A percentile compares a stretch with the other conserved stretches of the same genome.
phyloP scores from a whole-genome alignment of 441 rosid species.

The Jatropha multifida region DNA sequence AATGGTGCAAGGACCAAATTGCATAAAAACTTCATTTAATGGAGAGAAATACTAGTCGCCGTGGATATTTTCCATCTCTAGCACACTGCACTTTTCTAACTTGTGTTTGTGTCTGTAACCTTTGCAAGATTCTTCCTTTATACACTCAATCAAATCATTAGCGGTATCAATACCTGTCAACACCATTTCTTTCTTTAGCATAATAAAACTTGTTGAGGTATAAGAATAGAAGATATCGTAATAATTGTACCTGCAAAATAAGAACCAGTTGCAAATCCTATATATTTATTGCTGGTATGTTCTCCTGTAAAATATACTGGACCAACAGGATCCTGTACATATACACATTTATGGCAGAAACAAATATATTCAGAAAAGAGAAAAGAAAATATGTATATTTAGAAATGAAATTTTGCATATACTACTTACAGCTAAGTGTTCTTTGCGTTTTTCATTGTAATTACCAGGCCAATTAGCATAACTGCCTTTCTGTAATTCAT shows the following conservation, averaged over 20 bases:
- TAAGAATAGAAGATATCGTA: no score
- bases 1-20: no score
- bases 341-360: neutral
- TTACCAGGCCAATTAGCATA: slow-evolving; percentile 31
- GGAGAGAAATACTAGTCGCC: neutral
- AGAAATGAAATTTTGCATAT: neutral
- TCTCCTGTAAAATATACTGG: slow-evolving; percentile 43
- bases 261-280: slow-evolving; percentile 35
- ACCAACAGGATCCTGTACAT: slow-evolving; percentile 31
- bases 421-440: slow-evolving; percentile 28
- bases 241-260: slow-evolving; percentile 32
- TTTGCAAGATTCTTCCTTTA: slow-evolving; percentile 14
- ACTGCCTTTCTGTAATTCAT: slow-evolving; percentile 35
- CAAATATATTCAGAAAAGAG: neutral
- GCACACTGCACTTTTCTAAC: neutral
- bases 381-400: neutral
- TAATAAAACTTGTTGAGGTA: no score
- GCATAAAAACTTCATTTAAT: no score
- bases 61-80: neutral
- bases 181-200: neutral
- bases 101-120: neutral
- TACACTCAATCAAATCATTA: slow-evolving; percentile 22
- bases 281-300: slow-evolving; percentile 30
- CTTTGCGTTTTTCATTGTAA: slow-evolving; percentile 14
- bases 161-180: slow-evolving; percentile 30